Evolutionary conservation across 2,329 filamentous ascomycete genomes (phyloP), one percentile per base, ranked within the genome.

Genomic region (Spiromastix sp.): DNA sequence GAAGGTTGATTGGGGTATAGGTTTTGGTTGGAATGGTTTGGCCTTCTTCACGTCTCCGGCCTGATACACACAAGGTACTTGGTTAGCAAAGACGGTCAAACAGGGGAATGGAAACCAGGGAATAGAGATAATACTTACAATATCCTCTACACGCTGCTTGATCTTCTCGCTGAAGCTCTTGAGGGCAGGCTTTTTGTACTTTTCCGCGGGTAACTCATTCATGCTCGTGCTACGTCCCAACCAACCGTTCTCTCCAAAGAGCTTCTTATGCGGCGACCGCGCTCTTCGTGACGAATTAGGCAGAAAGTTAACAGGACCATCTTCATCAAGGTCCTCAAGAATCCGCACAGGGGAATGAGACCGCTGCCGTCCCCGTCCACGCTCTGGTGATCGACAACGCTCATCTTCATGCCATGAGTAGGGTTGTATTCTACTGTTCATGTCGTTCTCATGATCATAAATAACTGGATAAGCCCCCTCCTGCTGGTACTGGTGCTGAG

Each of bases 171-270:
- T 49, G 21, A 60, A 42, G 15, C 47, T 44, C 33, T 55, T 58
- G 24, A 64, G 44, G 18, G 45, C 47, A 20, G 42, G 48, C 34
- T 52, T 56, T 28, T 48, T 54, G 16, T 48, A 46, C 34, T 50
- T 50, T 17, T 49, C 48, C 12, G 32, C 41, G 2, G 49, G 42
- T 5, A 48, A 28, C 11, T 51, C 47, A 21, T 51, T 53, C 40
- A 55, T 43, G 25, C 55, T 56, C 9, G 52, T 49, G 11, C 51
- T 56, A 28, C 50, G 45, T 5, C 56, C 57, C 18, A 66, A 51
- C 52, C 55, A 62, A 22, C 61, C 61, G 12, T 59, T 53, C 21
- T 54, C 48, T 4, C 61, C 62, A 37, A 65, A 63, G n/a, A 66
- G 44, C 30, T 57, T 58, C 44, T 65, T 66, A 40, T 58, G 55